phyloP scores from a whole-genome alignment of 257 asterid species.

The Plantago ovata region DNA sequence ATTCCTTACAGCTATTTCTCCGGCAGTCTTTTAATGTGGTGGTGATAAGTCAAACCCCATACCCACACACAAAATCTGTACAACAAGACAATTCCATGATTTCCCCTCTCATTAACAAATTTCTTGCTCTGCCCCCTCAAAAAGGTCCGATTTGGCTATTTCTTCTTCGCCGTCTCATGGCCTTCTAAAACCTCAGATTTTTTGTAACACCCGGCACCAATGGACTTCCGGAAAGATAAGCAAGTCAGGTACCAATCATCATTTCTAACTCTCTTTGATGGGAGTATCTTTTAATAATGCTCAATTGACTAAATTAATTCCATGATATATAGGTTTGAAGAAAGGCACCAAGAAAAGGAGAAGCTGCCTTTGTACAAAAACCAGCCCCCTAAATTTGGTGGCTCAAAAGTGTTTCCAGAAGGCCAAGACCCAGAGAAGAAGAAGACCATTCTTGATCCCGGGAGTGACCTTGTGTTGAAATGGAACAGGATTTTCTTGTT shows the following conservation, averaged over 20 bases:
- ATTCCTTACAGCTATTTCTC: conserved; percentile 1
- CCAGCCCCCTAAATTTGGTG: conserved; percentile 47
- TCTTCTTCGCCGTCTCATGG: neutral
- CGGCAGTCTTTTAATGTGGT: neutral
- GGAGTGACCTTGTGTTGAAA: conserved; percentile 61
- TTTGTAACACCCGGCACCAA: conserved; percentile 18
- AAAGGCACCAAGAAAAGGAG: conserved; percentile 35
- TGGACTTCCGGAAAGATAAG: conserved; percentile 59
- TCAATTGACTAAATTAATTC: conserved; percentile 15
- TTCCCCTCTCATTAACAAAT: neutral
- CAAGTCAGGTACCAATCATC: conserved; percentile 45
- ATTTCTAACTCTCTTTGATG: neutral
- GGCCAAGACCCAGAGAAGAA: conserved; percentile 40
- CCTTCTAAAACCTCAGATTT: conserved; percentile 2
- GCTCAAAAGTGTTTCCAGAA: conserved; percentile 63
- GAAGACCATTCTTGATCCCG: conserved; percentile 67
- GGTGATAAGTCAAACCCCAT: conserved; percentile 7
- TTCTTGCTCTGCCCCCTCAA: neutral
- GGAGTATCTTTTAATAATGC: too few species aligned
- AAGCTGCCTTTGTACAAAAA: conserved; percentile 30
- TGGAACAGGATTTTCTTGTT: conserved; percentile 78
- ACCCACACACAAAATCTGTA: conserved; percentile 7
- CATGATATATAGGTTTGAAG: conserved; percentile 50
- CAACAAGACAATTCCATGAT: conserved; percentile 5
- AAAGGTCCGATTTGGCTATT: neutral